phyloP scores from a whole-genome alignment of 345 rosid species.

The Pseudoturritis turrita region DNA sequence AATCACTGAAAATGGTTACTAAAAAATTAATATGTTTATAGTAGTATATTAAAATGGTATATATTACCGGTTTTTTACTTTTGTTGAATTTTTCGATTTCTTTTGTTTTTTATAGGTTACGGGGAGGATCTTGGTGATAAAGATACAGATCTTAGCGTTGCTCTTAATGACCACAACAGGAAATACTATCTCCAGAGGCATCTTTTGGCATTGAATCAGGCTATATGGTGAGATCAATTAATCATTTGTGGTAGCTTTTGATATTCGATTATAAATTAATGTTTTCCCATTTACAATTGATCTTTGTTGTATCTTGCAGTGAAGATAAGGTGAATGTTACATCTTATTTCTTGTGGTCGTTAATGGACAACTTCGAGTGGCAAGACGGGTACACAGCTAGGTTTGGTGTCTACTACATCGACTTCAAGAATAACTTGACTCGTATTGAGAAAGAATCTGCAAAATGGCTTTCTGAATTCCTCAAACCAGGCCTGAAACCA shows the following conservation, averaged over 20 bases:
- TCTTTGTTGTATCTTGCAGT: constrained; percentile 5
- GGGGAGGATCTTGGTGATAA: constrained; percentile 32
- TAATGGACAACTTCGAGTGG: constrained; percentile 35
- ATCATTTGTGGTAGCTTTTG: neutral
- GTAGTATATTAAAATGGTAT: neutral
- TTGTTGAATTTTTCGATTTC: neutral
- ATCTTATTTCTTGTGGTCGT: constrained; percentile 24
- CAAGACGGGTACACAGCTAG: constrained; percentile 34
- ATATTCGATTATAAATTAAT: neutral
- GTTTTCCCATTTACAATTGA: neutral
- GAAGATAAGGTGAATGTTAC: constrained; percentile 30
- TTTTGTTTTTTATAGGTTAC: constrained; percentile 1
- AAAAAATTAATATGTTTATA: neutral
- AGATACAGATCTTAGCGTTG: constrained; percentile 21
- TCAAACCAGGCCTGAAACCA: constrained; percentile 13
- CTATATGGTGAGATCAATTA: constrained; percentile 21
- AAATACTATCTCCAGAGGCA: constrained; percentile 30
- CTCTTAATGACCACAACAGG: constrained; percentile 32
- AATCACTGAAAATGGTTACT: constrained; percentile 47
- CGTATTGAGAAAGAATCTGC: constrained; percentile 30
- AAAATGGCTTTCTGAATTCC: constrained; percentile 23
- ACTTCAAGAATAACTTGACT: constrained; percentile 29
- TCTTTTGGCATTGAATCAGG: constrained; percentile 12
- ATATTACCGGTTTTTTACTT: neutral
- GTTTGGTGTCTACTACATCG: constrained; percentile 27